Conservation (phyloP, 768 basidiomycete genomes). For the Mycena vitilis region DNA sequence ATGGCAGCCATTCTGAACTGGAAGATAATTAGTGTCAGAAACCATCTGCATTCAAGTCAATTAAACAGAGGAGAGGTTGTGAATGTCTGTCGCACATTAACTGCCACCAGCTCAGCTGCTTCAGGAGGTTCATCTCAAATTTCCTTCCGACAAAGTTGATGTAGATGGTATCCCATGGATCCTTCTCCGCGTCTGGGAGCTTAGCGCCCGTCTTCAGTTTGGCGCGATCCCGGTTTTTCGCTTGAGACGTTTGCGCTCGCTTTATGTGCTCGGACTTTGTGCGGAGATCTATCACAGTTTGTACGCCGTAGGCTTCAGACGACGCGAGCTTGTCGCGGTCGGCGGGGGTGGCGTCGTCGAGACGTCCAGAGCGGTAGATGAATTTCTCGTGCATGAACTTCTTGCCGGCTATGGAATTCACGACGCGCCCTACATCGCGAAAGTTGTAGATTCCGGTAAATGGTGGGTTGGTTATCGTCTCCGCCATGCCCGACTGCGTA, state of each 20-base stretch:
- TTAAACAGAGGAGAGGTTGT: not conserved
- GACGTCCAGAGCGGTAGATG: constrained; percentile 36
- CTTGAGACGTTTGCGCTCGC: constrained; percentile 15
- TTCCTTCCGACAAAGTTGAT: constrained; percentile 33
- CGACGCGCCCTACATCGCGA: constrained; percentile 31
- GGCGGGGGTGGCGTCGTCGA: constrained; percentile 30
- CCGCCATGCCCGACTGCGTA: constrained; percentile 1
- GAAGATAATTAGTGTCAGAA: constrained; percentile 33
- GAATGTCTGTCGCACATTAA: constrained; percentile 26
- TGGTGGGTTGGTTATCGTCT: constrained; percentile 17
- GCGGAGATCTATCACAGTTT: constrained; percentile 37
- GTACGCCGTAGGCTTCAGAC: constrained; percentile 22
- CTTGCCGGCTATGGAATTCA: constrained; percentile 13
- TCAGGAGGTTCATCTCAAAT: constrained; percentile 34
- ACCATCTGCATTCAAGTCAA: constrained; percentile 24
- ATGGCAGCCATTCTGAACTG: constrained; percentile 35
- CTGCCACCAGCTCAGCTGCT: constrained; percentile 38
- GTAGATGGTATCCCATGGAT: constrained; percentile 31
- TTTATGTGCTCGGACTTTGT: constrained; percentile 38
- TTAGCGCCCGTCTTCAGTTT: not conserved
- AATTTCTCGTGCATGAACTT: constrained; percentile 24
- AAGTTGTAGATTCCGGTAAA: constrained; percentile 36
- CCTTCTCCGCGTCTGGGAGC: not conserved
- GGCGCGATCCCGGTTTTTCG: not conserved
- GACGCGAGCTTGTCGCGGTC: constrained; percentile 32